Evolutionary conservation across 495 filamentous ascomycete genomes (phyloP), one percentile per base, ranked within the genome.

Genomic region (Neurospora tetraspora): DNA sequence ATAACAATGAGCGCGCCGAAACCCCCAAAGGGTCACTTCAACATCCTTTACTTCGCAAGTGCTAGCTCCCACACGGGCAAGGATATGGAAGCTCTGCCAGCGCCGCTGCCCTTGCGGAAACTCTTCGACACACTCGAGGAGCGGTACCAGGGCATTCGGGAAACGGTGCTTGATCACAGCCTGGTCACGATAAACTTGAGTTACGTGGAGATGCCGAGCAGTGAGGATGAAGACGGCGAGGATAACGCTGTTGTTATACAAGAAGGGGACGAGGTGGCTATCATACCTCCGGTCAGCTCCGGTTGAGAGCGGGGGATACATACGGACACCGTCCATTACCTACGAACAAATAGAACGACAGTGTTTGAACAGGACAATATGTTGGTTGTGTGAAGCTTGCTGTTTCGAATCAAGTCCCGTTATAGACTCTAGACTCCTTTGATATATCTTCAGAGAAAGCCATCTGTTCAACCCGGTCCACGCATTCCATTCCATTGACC

Each of bases 211-310:
- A 72, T 95, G 36, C 77, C 82, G 5, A 81, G 82, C 6, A 81
- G 82, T 36, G 82, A 81, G 38, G 80, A 79, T 14, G 81, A 77
- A 18, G 80, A 83, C 27, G 79, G 79, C 8, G 78, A 80, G 2
- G 81, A 79, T 6, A 77, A 80, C 0, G 78, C 80, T 40, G 76
- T 81, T 7, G 79, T 90, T 59, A 93, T 99, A 73, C 77, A 90
- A 71, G 88, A 85, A 27, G 94, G 94, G 20, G 92, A 96, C 76
- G 96, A 99, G 82, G 93, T 98, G 65, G 96, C 91, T 12, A 91
- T 99, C 65, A 98, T 99, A 74, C 96, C 96, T 39, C 96, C 96
- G n/a, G 96, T 98, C 69, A 98, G 96, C 85, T 92, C 91, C 43
- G 93, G 93, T 40, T 86, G 79, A 83, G 53, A 36, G 12, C 11